Base-by-base conservation (phyloP, 2,329 filamentous ascomycete genomes). In the Colletotrichum higginsianum region DNA sequence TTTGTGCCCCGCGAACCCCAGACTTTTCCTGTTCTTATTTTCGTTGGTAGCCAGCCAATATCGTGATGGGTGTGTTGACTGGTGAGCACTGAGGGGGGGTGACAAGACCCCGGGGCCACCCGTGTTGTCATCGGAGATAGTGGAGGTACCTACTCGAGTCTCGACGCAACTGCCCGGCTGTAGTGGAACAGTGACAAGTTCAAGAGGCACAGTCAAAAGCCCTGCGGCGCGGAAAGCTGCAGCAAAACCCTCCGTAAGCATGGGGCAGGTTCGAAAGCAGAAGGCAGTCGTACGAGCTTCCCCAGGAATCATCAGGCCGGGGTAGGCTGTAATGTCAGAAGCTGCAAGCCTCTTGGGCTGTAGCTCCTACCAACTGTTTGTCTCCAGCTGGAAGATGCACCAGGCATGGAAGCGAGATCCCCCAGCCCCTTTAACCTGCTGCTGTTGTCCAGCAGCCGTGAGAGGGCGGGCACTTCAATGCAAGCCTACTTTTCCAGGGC, bases 281-380 rank as follows among this genome's bases (percentile, higher is more conserved):
- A 68, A 68, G 65, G 52, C 57, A 53, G 50, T 72, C 69, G 69
- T 53, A 69, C 68, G 69, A 60, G 65, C 65, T 46, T 53, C 56
- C 46, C 30, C 50, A 40, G 58, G 58, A 21, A 35, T 30, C 16
- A 55, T 42, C n/a, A 55, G 47, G 58, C 65, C 12, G 58, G 65
- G 58, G 58, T 7, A 65, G 55, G 38, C 18, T 38, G 35, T 38
- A 38, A 38, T 38, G 35, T 38, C 35, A 38, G 35, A 38, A 3
- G 35, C 8, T 38, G 35, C 35, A 38, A 11, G 35, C 35, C 35
- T 38, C 11, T 2, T 38, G 35, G 35, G 35, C 35, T 8, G 35
- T 38, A 11, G 35, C 35, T 38, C 26, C 21, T 23, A 42, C 53
- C 35, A 49, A 42, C 42, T 42, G 40, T 47, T 60, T 46, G 65